phyloP scores from a whole-genome alignment of 2,329 filamentous ascomycete genomes.

The Leptographium procerum region DNA sequence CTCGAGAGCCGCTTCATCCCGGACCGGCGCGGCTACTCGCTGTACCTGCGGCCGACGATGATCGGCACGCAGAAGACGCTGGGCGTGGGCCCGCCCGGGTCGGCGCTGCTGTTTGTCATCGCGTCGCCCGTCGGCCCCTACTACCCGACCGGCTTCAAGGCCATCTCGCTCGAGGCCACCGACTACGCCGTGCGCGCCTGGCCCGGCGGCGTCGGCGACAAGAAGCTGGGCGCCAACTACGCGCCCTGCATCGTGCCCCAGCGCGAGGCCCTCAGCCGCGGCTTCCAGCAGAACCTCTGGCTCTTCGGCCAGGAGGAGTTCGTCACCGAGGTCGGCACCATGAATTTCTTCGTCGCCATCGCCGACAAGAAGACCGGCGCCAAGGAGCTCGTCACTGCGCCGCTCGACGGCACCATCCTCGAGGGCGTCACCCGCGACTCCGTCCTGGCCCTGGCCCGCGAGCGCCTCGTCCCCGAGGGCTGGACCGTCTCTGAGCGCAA shows the following conservation, averaged over 20 bases:
- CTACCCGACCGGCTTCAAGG: constrained; percentile 98
- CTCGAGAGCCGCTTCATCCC: constrained; percentile 87
- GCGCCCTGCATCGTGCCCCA: constrained; percentile 98
- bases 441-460: constrained; percentile 72
- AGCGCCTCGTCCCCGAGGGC: constrained; percentile 72
- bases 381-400: constrained; percentile 89
- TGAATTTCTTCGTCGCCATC: constrained; percentile 92
- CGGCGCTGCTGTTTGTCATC: constrained; percentile 87
- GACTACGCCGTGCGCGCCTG: constrained; percentile 94
- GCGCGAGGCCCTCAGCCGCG: constrained; percentile 76
- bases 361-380: constrained; percentile 78
- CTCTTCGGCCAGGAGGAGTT: constrained; percentile 92
- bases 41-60: constrained; percentile 92
- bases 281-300: constrained; percentile 98
- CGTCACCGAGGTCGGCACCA: constrained; percentile 94
- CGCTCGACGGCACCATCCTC: constrained; percentile 90
- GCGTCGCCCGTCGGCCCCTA: constrained; percentile 94
- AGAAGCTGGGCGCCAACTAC: constrained; percentile 98
- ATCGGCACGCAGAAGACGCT: constrained; percentile 95
- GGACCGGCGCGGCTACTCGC: constrained; percentile 72
- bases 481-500: constrained; percentile 86
- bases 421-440: constrained; percentile 92
- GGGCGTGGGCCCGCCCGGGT: constrained; percentile 83
- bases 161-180: constrained; percentile 86
- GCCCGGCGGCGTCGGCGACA: constrained; percentile 95